These are phyloP conservation scores for Raffaelea deltoideospora DNA, from an alignment of 2,329 filamentous ascomycete genomes.

Conservation along the genomic window DNA sequence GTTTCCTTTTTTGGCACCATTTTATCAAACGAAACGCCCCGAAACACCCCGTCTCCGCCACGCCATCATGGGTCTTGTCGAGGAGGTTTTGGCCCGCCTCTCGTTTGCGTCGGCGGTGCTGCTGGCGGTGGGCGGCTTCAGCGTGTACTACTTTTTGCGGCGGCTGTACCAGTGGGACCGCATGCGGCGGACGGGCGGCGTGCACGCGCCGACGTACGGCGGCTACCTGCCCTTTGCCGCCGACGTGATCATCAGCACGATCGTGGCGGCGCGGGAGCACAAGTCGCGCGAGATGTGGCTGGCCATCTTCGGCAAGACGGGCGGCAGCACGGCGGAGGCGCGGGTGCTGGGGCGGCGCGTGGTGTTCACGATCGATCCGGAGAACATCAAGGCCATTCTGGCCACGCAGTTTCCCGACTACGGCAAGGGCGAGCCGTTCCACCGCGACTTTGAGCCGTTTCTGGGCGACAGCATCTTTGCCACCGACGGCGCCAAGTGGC, in stretches of 20 bases:
- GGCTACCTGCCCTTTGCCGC: slow-evolving; percentile 31
- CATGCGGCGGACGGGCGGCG: slow-evolving; percentile 6
- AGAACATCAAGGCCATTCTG: slow-evolving; percentile 86
- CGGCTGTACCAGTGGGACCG: slow-evolving; percentile 2
- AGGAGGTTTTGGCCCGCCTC: slow-evolving; percentile 27
- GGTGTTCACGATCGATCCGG: slow-evolving; percentile 65
- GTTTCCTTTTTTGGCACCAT: no score
- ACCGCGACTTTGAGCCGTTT: slow-evolving; percentile 59
- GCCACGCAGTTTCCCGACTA: slow-evolving; percentile 75
- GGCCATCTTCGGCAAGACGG: slow-evolving; percentile 26
- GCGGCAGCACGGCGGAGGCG: slow-evolving; percentile 44
- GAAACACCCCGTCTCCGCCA: no score
- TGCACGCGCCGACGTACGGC: not conserved
- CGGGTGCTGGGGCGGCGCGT: slow-evolving; percentile 40
- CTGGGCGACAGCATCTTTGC: slow-evolving; percentile 65
- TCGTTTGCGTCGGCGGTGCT: slow-evolving; percentile 25
- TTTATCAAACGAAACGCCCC: no score
- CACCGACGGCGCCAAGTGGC: slow-evolving; percentile 69
- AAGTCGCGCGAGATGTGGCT: slow-evolving; percentile 48
- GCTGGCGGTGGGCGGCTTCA: slow-evolving; percentile 20
- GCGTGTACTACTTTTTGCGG: slow-evolving; percentile 17
- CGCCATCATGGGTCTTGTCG: slow-evolving; percentile 32
- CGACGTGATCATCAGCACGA: slow-evolving; percentile 45
- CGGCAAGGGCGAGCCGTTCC: slow-evolving; percentile 66
- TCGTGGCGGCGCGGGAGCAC: slow-evolving; percentile 36